These are phyloP conservation scores for Solanum boliviense DNA, from an alignment of 257 asterid species.

Conservation along the genomic window DNA sequence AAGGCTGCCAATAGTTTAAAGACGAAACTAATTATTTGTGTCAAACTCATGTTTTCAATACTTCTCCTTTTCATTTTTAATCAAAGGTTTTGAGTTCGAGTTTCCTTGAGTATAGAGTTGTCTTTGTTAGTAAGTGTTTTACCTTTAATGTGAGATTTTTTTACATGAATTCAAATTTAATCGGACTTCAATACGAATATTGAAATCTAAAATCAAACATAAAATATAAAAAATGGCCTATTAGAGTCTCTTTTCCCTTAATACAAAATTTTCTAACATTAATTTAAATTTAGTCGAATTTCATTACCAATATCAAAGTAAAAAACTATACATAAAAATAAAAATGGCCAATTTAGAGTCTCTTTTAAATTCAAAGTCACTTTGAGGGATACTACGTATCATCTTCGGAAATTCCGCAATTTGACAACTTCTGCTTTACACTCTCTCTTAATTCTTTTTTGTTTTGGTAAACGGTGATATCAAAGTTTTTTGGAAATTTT, in stretches of 20 bases:
- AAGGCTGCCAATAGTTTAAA: too few species aligned
- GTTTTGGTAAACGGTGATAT: too few species aligned
- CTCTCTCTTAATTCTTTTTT: too few species aligned
- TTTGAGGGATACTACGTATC: neutral
- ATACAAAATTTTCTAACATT: rapidly evolving
- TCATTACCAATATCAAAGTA: too few species aligned
- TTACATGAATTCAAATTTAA: too few species aligned
- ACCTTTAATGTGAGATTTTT: neutral
- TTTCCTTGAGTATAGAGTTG: neutral
- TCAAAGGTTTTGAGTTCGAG: neutral
- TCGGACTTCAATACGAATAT: neutral
- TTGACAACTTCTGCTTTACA: neutral
- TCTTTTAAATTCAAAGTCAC: neutral
- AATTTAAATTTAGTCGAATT: too few species aligned
- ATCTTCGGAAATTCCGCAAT: neutral
- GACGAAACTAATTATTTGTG: too few species aligned
- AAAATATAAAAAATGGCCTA: too few species aligned
- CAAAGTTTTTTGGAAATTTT: neutral
- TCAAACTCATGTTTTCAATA: neutral
- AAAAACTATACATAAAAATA: neutral
- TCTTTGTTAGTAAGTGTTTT: neutral
- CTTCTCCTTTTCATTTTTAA: neutral
- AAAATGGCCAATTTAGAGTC: neutral
- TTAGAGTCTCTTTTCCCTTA: too few species aligned
- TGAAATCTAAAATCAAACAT: too few species aligned